phyloP scores from a whole-genome alignment of 2,329 filamentous ascomycete species.

The Aspergillus flavus region DNA sequence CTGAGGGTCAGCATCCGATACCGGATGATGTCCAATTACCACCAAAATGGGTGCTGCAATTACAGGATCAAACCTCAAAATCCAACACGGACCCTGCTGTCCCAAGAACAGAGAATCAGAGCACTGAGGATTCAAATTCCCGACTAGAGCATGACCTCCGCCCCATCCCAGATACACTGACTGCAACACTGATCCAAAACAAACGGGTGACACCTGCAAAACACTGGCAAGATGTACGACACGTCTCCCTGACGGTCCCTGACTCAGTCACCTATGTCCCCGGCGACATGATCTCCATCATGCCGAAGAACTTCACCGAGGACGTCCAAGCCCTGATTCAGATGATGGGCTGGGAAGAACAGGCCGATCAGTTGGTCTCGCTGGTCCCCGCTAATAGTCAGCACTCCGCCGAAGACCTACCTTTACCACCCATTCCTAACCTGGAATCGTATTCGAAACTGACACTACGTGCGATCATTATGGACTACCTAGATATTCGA shows the following conservation, averaged over 20 bases:
- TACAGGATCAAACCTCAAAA: conserved; percentile 8
- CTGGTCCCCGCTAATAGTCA: conserved; percentile 44
- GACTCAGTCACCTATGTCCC: conserved; percentile 59
- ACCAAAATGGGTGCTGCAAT: conserved; percentile 67
- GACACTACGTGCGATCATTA: conserved; percentile 75
- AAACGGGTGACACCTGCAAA: conserved; percentile 69
- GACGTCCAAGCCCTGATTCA: conserved; percentile 80
- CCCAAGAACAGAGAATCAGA: conserved; percentile 7
- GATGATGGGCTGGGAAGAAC: conserved; percentile 74
- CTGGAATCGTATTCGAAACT: conserved; percentile 39
- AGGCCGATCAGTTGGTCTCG: conserved; percentile 71
- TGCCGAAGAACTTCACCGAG: conserved; percentile 80
- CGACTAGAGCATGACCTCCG: conserved; percentile 51
- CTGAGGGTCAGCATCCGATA: conserved; percentile 68
- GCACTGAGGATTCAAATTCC: conserved; percentile 23
- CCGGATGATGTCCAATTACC: conserved; percentile 73
- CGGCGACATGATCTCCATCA: conserved; percentile 79
- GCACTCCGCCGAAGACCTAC: conserved; percentile 23
- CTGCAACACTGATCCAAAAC: conserved; percentile 66
- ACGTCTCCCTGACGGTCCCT: conserved; percentile 63
- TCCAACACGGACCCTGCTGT: conserved; percentile 3
- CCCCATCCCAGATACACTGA: conserved; percentile 60
- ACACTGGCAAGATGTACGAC: conserved; percentile 95
- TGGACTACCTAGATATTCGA: conserved; percentile 84
- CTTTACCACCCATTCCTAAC: conserved; percentile 38